Conservation (phyloP, 176 grass and related monocot species). For the Ampelocalamus luodianensis region DNA sequence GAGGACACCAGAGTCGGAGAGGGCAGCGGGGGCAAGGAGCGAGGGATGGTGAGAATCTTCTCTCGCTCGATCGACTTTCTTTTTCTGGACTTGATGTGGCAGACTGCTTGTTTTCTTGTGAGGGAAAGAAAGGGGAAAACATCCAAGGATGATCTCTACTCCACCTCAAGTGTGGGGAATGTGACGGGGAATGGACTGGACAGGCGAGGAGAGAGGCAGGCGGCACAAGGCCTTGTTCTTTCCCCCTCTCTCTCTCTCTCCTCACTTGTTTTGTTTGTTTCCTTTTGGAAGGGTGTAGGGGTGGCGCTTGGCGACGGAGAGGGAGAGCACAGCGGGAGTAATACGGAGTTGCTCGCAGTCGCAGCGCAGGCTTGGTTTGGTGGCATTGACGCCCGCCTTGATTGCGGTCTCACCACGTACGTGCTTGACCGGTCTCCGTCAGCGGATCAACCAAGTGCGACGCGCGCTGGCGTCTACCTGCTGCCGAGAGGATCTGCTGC, state of each 20-base stretch:
- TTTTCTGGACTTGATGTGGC: conserved; percentile 44
- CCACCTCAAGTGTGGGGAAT: not conserved
- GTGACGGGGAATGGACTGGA: not conserved
- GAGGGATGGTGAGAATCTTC: conserved; percentile 41
- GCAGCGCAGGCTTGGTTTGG: not conserved
- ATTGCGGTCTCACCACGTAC: conserved; percentile 39
- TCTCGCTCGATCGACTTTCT: conserved; percentile 18
- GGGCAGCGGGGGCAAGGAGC: not conserved
- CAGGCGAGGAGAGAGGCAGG: not conserved
- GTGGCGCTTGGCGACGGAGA: not conserved
- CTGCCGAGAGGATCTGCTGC: not conserved
- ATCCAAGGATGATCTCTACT: not conserved
- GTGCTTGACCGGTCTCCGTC: conserved; percentile 48
- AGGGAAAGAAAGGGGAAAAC: not conserved
- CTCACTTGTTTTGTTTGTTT: conserved; percentile 26
- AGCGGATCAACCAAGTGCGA: conserved; percentile 6
- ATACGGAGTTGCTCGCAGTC: not conserved
- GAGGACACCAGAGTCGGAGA: not conserved
- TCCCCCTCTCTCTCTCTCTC: not conserved
- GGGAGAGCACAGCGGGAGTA: not conserved
- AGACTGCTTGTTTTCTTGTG: conserved; percentile 14
- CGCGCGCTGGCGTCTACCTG: not conserved
- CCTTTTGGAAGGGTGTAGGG: conserved; percentile 10
- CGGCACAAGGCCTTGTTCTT: not conserved
- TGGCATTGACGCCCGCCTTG: conserved; percentile 45